Evolutionary conservation across 345 rosid genomes (phyloP), one percentile per base, ranked within the genome.

Genomic region (Gossypium arboreum): DNA sequence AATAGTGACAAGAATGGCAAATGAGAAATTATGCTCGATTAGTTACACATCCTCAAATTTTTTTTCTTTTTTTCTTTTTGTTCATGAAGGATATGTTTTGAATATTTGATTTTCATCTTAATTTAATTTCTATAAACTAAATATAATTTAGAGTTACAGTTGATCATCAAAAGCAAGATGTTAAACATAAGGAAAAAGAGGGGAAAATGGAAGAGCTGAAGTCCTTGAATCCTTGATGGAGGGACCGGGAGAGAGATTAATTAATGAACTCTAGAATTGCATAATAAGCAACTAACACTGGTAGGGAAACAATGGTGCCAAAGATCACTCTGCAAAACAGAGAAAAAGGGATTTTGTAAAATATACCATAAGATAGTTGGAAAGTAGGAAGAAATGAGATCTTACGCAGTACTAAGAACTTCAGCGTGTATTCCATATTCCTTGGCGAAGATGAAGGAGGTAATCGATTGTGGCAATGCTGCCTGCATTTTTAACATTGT

Each of bases 381-480:
- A 34, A 34, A 34, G 41, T 5, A 34, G 41, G 41, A 34, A 34
- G 41, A 34, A 12, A 47, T 13, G 72, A 44, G 20, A 47, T 85
- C 94, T 83, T 85, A 92, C 97, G 97, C 94, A 60, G 94, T 90
- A 84, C 94, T 90, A n/a, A 90, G 79, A 25, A 92, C 94, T 5
- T 90, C 87, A 17, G 97, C 90, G 79, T 91, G 97, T 22, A 91
- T 72, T 68, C 86, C 92, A 66, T 89, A 91, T 76, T 91, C 97
- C 61, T 90, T 90, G 25, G 94, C 97, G 68, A 75, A 90, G 68
- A 92, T 83, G 83, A 92, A 90, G 2, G 94, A 87, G 2, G 91
- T 88, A 58, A 92, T 92, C 25, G 97, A 83, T 17, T 90, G 94
- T 48, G 97, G 97, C 56, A 91, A 34, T 29, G 97, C 97, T 52